Evolutionary conservation across 108 stramenopile species (phyloP), one percentile per base, ranked within the genome.

Genomic region (Nitzschia inconspicua): DNA sequence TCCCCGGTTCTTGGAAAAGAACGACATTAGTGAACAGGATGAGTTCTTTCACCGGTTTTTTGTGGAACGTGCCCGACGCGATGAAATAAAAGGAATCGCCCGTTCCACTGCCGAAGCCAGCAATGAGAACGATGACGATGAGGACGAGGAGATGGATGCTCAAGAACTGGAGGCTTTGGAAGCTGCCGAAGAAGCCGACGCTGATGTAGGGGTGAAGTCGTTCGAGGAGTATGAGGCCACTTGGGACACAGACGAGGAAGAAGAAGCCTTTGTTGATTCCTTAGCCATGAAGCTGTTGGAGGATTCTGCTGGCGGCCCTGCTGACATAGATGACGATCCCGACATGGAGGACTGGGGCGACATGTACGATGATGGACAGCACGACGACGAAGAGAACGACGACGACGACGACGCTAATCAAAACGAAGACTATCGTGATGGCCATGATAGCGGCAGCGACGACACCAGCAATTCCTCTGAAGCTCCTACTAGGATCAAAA

Each of bases 31-130:
- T 13, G 90, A 74, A 20, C 88, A 94, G 41, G 94, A 95, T 49
- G 51, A 74, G 22, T 99, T 99, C 84, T 96, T 96, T 56, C 91
- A 89, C 60, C 80, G 75, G 23, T 99, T 89, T 70, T 97, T 98
- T 69, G 67, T 63, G 19, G 89, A 95, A 66, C 82, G 85, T n/a
- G 75, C 86, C 32, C 66, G 75, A 40, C 77, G 95, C 18, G 86
- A 91, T 70, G 87, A 80, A 62, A 74, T 89, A 28, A 88, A 83
- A 57, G 92, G 88, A 29, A 84, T 90, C 50, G 53, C 57, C 22
- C 78, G 86, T 36, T 44, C 39, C 16, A 68, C 25, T 8, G 5
- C 53, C 19, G 7, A 66, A 40, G 47, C 62, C 30, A 31, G 44
- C 8, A 75, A 66, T 11, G 60, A 68, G 24, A 73, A 63, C 5